Evolutionary conservation across 2,329 filamentous ascomycete genomes (phyloP), one percentile per base, ranked within the genome.

Genomic region (Colletotrichum somersetense): DNA sequence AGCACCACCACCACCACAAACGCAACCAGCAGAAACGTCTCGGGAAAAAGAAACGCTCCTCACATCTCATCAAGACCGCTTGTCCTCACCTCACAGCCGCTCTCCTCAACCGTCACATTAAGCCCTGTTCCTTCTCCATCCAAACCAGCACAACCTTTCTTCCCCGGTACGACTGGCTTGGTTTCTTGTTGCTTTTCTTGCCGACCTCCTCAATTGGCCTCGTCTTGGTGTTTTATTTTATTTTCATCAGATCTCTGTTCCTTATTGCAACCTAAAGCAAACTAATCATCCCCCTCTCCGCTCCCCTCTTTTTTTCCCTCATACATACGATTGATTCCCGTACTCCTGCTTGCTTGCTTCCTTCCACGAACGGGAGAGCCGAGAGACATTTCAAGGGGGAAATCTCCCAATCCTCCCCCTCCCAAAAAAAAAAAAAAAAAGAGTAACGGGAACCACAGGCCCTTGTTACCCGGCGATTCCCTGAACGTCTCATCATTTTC

Each of bases 31-130:
- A 72, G 61, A 35, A 35, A 68, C 68, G 65, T 69, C 40, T 65
- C 69, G 53, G 64, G 59, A 59, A 72, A 69, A 72, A 72, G 69
- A 68, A 72, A 72, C 59, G 59, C 66, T 26, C 46, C 69, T 72
- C 69, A 69, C 66, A 72, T 72, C 69, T 72, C 69, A 69, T 72
- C 69, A 67, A 69, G 23, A 42, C 65, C 69, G 69, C 69, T 72
- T 64, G 65, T 59, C 66, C 69, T 72, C 53, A 35, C 65, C 44
- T 72, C 69, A 72, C 69, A 72, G 69, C 64, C 69, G 65, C 50
- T 52, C 59, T 59, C 69, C 53, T 38, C 53, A 63, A 58, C 69
- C 66, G 69, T 69, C 69, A 69, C 53, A 35, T 53, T 72, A 65
- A 69, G 69, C 69, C 69, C 69, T 69, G 69, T 58, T 71, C 42